A percentile compares a stretch with the other conserved stretches of the same genome.
Conservation (phyloP, 495 filamentous ascomycete species). For the Tuber brumale region DNA sequence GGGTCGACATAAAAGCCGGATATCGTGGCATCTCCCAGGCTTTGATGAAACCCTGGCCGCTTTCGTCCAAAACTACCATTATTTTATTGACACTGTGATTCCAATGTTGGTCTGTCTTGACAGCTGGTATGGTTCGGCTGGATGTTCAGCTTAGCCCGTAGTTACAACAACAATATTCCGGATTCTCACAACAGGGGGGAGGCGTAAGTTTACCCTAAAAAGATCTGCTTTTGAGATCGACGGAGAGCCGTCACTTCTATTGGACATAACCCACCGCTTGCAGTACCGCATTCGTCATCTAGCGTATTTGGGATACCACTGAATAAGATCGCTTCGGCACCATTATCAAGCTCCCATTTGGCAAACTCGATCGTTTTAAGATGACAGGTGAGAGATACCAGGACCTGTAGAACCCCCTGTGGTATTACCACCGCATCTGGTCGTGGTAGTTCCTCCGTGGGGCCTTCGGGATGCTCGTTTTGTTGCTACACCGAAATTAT, state of each 20-base stretch:
- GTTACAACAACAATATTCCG: not conserved
- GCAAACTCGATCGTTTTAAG: not conserved
- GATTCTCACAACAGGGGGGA: not conserved
- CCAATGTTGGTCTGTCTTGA: not conserved
- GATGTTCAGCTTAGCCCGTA: not conserved
- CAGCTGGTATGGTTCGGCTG: not conserved
- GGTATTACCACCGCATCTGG: not conserved
- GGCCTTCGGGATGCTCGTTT: not conserved
- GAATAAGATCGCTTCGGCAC: conserved; percentile 1
- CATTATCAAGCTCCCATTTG: not conserved
- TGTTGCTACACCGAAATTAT: not conserved
- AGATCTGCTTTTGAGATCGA: not conserved
- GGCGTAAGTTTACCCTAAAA: not conserved
- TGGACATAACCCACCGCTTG: not conserved
- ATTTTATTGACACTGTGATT: not conserved
- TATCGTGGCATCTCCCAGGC: not conserved
- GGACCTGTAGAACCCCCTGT: not conserved
- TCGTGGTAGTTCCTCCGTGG: not conserved
- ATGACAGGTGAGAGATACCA: not conserved
- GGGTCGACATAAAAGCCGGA: not conserved
- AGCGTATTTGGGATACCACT: not conserved
- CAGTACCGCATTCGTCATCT: not conserved
- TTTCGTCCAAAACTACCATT: conserved; percentile 1
- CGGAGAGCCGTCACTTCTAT: not conserved
- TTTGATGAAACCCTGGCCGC: not conserved